Percentiles rank a stretch among this genome's conserved stretches.
Evolutionary conservation across 352 stramenopile genomes (phyloP).

Genomic region (Elongisporangium senticosum): DNA sequence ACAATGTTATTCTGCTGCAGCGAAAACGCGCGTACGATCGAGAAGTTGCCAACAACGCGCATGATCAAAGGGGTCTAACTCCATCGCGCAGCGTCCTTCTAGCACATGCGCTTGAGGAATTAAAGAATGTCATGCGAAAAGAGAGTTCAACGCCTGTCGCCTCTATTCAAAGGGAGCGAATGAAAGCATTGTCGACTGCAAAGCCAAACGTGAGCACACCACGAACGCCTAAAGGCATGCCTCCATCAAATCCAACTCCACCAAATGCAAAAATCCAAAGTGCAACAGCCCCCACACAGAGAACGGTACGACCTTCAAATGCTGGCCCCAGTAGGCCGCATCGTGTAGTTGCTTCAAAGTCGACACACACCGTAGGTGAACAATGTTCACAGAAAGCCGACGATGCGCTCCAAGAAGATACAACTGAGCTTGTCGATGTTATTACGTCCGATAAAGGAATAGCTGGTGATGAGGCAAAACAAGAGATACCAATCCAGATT

Average conservation of each 20-base stretch:
- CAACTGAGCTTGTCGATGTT: no score
- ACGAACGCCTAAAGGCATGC: background rate
- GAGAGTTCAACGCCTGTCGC: conserved; percentile 9
- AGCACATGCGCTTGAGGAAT: conserved; percentile 30
- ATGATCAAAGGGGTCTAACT: conserved; percentile 12
- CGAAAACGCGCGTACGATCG: conserved; percentile 53
- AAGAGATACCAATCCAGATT: no score
- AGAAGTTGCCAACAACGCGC: conserved; percentile 17
- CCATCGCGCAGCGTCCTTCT: conserved; percentile 18
- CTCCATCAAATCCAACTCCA: background rate
- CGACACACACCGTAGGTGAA: background rate
- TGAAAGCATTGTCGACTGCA: conserved; percentile 13
- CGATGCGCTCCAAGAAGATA: background rate
- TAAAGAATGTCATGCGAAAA: conserved; percentile 25
- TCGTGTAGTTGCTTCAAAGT: background rate
- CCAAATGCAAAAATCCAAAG: background rate
- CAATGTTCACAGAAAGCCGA: background rate
- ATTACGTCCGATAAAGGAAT: no score
- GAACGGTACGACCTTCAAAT: conserved; percentile 7
- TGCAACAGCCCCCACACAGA: conserved; percentile 1
- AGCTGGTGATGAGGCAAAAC: no score
- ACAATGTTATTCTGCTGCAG: conserved; percentile 35
- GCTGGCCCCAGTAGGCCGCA: conserved; percentile 5
- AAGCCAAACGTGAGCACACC: conserved; percentile 3
- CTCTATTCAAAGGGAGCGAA: conserved; percentile 27